Conservation (phyloP, 768 basidiomycete genomes). For the Omphalotus guepiniiformis region DNA sequence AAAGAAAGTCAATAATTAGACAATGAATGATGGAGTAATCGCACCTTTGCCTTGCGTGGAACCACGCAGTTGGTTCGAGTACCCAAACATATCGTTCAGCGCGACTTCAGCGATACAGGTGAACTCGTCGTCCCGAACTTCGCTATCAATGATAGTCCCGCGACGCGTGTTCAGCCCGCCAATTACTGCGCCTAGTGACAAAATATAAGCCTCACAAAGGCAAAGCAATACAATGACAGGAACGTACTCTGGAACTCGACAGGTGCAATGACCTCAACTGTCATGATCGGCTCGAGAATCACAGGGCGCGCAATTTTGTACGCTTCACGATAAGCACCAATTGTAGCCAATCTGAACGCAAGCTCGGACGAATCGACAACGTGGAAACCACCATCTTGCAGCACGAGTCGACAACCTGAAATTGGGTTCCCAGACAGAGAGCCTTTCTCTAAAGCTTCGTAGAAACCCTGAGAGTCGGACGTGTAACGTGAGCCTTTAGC, state of each 20-base stretch:
- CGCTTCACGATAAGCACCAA: slow-evolving; percentile 90
- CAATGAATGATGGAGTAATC: background rate
- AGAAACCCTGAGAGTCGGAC: slow-evolving; percentile 78
- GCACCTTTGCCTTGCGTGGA: slow-evolving; percentile 93
- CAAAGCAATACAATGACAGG: background rate
- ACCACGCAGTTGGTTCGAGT: slow-evolving; percentile 89
- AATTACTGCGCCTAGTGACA: slow-evolving; percentile 71
- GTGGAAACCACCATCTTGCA: slow-evolving; percentile 91
- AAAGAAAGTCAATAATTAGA: background rate
- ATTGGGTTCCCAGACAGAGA: slow-evolving; percentile 84
- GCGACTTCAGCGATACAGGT: slow-evolving; percentile 88
- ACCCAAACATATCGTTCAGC: slow-evolving; percentile 98
- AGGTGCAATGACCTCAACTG: slow-evolving; percentile 94
- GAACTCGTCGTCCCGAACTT: slow-evolving; percentile 97
- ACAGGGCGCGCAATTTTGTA: slow-evolving; percentile 74
- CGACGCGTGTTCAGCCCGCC: slow-evolving; percentile 90
- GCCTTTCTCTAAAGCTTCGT: slow-evolving; percentile 90
- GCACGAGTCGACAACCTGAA: slow-evolving; percentile 78
- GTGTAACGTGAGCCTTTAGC: background rate
- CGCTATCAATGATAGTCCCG: slow-evolving; percentile 93
- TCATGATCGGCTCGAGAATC: slow-evolving; percentile 98
- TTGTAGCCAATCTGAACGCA: slow-evolving; percentile 87
- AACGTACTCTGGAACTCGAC: slow-evolving; percentile 86
- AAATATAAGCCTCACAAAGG: slow-evolving; percentile 1
- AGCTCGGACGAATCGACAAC: slow-evolving; percentile 95